phyloP scores from a whole-genome alignment of 2,329 filamentous ascomycete species.

The Dothiorella sarmentorum region DNA sequence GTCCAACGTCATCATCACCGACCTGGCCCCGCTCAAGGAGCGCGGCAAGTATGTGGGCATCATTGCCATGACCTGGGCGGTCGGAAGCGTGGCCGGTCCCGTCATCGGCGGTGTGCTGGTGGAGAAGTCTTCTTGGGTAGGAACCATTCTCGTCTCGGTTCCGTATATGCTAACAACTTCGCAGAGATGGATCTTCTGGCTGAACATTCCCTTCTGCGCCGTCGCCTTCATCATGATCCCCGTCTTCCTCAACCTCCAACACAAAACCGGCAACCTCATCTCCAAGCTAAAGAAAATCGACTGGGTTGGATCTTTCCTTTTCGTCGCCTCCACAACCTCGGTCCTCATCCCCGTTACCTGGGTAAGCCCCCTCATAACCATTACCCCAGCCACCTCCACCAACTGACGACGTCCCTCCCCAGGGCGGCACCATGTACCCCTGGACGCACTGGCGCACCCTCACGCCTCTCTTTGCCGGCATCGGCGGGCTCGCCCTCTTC shows the following conservation, averaged over 20 bases:
- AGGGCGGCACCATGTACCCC: conserved; percentile 28
- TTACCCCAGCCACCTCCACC: no score
- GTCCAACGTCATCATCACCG: conserved; percentile 25
- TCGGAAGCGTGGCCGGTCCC: conserved; percentile 34
- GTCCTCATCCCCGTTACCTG: conserved; percentile 58
- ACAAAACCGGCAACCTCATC: conserved; percentile 31
- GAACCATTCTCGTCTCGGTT: not conserved
- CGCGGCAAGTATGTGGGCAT: conserved; percentile 25
- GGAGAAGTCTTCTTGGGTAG: conserved; percentile 24
- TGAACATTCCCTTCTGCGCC: conserved; percentile 53
- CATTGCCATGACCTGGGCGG: conserved; percentile 27
- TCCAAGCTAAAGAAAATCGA: conserved; percentile 54
- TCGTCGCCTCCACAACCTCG: conserved; percentile 53
- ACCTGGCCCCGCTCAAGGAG: conserved; percentile 22
- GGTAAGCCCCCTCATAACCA: no score
- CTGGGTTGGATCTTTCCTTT: conserved; percentile 57
- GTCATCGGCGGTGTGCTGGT: conserved; percentile 32
- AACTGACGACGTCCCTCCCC: conserved; percentile 2
- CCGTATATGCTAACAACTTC: no score
- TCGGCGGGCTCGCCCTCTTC: conserved; percentile 24
- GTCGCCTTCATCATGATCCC: conserved; percentile 37
- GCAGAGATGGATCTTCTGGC: conserved; percentile 46
- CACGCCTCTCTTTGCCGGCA: conserved; percentile 24
- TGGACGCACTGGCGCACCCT: conserved; percentile 25
- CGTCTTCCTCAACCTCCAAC: conserved; percentile 43